Base-by-base conservation (phyloP, 1,284 basidiomycete genomes). In the Polyporus tsugae region DNA sequence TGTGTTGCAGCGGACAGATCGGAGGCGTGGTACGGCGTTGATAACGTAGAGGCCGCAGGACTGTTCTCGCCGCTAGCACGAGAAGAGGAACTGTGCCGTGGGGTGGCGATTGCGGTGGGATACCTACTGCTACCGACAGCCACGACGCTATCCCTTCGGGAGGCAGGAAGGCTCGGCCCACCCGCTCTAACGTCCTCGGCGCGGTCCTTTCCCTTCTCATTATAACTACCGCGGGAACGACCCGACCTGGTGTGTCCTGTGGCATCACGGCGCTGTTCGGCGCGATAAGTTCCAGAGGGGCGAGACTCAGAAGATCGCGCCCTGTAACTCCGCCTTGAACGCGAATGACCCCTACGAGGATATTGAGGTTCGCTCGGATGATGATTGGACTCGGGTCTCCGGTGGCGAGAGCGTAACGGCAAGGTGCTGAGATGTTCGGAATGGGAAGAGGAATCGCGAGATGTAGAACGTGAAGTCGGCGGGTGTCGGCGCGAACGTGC, bases 121-220 rank as follows among this genome's bases (percentile, higher is more conserved):
- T 64, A 36, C 2, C 36, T 62, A 64, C 49, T 49, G 66, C 63
- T 68, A 66, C 66, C 42, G 57, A 61, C 33, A 59, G 60, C 64
- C 64, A 59, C 62, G 41, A 39, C 55, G 41, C 58, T 60, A 60
- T 29, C 22, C 65, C 67, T 63, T 67, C 38, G 60, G 49, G 38
- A 9, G 64, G 17, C 49, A 65, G 44, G 36, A 22, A 39, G 58
- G 17, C 22, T 46, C 61, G 63, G 46, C 15, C 36, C 46, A 59
- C 57, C 64, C 68, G 67, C 67, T 65, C 60, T 66, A 70, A 65
- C 61, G 53, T 73, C 63, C 55, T 68, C 66, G n/a, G 74, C 75
- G 42, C 75, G 73, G 29, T 69, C 60, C 66, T 77, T 77, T 53
- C 76, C 75, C 65, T 77, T 76, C 64, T 60, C 60, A 71, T 73